A percentile compares a stretch with the other conserved stretches of the same genome.
Conservation (phyloP, 2,329 filamentous ascomycete species). For the Exophiala aquamarina region DNA sequence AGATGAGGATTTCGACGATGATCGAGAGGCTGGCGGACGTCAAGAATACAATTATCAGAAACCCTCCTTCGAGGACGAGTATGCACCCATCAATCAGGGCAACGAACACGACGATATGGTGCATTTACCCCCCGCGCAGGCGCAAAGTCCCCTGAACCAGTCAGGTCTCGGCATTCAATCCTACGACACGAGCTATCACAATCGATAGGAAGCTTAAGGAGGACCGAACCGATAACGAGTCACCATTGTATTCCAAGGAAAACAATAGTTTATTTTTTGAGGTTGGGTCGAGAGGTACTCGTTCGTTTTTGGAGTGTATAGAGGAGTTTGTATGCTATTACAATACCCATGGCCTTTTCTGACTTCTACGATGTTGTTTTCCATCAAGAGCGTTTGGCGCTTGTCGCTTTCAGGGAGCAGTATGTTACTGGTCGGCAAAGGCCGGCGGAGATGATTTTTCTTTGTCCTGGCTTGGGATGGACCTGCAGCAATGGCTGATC, state of each 20-base stretch:
- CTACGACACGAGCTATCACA: slow-evolving; percentile 43
- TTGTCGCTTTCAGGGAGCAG: no score
- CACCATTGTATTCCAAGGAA: no score
- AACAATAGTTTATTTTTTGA: no score
- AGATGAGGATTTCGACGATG: slow-evolving; percentile 42
- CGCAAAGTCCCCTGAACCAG: slow-evolving; percentile 37
- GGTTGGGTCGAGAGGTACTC: background rate
- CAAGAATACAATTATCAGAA: slow-evolving; percentile 46
- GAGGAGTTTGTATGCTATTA: no score
- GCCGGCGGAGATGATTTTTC: no score
- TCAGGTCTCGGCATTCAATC: slow-evolving; percentile 36
- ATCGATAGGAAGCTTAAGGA: slow-evolving; percentile 33
- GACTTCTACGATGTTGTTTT: no score
- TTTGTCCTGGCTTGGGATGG: no score
- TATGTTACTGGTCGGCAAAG: no score
- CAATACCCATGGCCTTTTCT: no score
- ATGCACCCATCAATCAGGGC: slow-evolving; percentile 52
- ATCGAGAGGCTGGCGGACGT: slow-evolving; percentile 33
- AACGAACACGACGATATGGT: slow-evolving; percentile 44
- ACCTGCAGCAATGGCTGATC: no score
- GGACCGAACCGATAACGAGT: slow-evolving; percentile 19
- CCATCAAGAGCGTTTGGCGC: no score
- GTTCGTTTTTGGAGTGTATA: slow-evolving; percentile 1
- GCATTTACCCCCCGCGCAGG: slow-evolving; percentile 25
- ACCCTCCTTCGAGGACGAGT: slow-evolving; percentile 51